Percentiles rank a stretch among this genome's conserved stretches.
phyloP scores from a whole-genome alignment of 2,329 filamentous ascomycete genomes.

The Fusarium subtropicale region DNA sequence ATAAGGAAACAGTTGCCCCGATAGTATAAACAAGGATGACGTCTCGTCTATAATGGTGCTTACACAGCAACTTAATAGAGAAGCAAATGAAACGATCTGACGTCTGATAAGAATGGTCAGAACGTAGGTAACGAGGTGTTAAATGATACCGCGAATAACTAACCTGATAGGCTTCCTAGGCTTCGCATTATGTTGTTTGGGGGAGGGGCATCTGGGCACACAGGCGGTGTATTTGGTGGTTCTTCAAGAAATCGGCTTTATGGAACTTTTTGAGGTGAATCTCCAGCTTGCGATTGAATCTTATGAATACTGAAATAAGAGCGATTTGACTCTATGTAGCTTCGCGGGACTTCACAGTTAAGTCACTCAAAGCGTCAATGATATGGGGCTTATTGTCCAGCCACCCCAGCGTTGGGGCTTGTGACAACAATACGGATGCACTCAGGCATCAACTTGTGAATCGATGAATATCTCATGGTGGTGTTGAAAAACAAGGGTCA shows the following conservation, averaged over 20 bases:
- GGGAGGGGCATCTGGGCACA: neutral
- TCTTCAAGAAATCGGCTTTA: neutral
- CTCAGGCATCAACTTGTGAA: conserved; percentile 33
- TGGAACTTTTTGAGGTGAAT: neutral
- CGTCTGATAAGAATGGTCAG: neutral
- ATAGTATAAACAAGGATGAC: conserved; percentile 3
- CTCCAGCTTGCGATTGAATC: conserved; percentile 4
- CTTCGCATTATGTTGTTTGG: conserved; percentile 35
- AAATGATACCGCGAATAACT: conserved; percentile 8
- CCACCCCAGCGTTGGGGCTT: conserved; percentile 67
- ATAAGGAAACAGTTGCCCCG: conserved; percentile 6
- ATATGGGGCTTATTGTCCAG: conserved; percentile 54
- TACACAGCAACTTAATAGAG: conserved; percentile 12
- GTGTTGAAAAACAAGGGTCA: conserved; percentile 31
- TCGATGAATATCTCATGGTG: conserved; percentile 38
- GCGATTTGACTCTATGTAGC: conserved; percentile 36
- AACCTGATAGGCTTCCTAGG: conserved; percentile 30
- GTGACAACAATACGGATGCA: conserved; percentile 47
- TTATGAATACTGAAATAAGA: conserved; percentile 19
- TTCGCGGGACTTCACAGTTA: conserved; percentile 31
- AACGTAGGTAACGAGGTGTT: conserved; percentile 11
- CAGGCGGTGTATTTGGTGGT: neutral
- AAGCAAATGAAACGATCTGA: conserved; percentile 13
- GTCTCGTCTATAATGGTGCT: conserved; percentile 5
- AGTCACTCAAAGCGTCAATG: conserved; percentile 44